Evolutionary conservation across 805 yeast species (phyloP), one percentile per base, ranked within the genome.

Genomic region (Wickerhamomyces mucosus): DNA sequence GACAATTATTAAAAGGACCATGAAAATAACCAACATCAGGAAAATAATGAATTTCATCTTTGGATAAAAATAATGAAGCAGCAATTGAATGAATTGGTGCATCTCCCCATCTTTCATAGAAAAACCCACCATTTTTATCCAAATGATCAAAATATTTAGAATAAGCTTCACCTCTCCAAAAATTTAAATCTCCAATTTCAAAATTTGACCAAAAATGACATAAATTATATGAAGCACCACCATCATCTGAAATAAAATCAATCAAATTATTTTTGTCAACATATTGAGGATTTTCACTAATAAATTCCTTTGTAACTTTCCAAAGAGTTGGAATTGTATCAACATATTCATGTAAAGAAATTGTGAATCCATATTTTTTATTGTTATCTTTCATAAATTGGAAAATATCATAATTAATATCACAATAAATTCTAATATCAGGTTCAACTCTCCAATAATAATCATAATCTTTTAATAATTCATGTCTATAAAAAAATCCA

Each of bases 91-190:
- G 94, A 9, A 83, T 72, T 10, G 94, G 94, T 2, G 95, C 95
- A 56, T 84, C 95, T 27, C 95, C 95, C 94, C 95, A 84, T 44
- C 95, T 66, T 59, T 83, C 92, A 51, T 81, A 80, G 56, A 72
- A 82, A 56, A 82, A 82, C 1, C 94, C 94, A 41, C 94, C 94
- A 2, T 70, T 53, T 36, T 59, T 43, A 52, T 82, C 94, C 33
- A 82, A 61, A 51, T 56, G 60, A 13, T 78, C 64, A 49, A 81
- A 81, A 56, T 71, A 80, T 5, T 65, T 61, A 21, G 64, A 57
- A 53, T 79, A 81, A n/a, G 71, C 66, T 22, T 63, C 55, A 1
- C 72, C 61, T 40, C 85, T 63, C 75, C 79, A 81, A 41, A 81
- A 71, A 34, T 75, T 75, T 52, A 81, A 62, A 36, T 76, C 76